Evolutionary conservation across 768 basidiomycete genomes (phyloP), one percentile per base, ranked within the genome.

Genomic region (Lactarius psammicola): DNA sequence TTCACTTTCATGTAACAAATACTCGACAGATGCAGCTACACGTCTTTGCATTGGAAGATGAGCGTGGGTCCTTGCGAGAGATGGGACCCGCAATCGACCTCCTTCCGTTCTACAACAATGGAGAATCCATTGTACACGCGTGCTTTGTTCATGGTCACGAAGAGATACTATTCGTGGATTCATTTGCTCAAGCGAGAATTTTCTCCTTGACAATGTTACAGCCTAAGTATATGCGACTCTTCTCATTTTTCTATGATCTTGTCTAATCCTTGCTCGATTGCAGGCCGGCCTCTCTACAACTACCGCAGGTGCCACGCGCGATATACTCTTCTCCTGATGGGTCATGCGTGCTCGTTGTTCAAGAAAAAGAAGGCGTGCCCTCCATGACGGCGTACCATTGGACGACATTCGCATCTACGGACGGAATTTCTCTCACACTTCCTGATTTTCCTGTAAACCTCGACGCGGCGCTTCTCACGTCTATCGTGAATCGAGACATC

Each of bases 141-240:
- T 77, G 79, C 36, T 85, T n/a, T n/a, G n/a, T n/a, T n/a, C n/a
- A n/a, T n/a, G n/a, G n/a, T n/a, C n/a, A n/a, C n/a, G n/a, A n/a
- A 66, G 86, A 87, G 57, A 62, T 87, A 6, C 67, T 84, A 0
- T 71, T 87, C 0, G 74, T 86, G 1, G 86, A 87, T 63, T 76
- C 77, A 1, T 68, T 66, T 1, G 75, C 75, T 1, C 77, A 78
- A 8, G 82, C 78, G 1, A 75, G 85, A 31, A 77, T 87, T 18
- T 87, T 80, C 65, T 87, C 86, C 0, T 68, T 86, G 53, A 74
- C 82, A 1, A 82, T 83, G 0, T 77, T 82, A 61, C 81, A 84
- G 49, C 84, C 84, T 57, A 74, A 86, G 85, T 86, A 68, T 13
- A 4, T 23, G 11, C 7, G 15, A 2, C n/a, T 36, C 42, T 8